A percentile compares a stretch with the other conserved stretches of the same genome.
Conservation (phyloP, 2,329 filamentous ascomycete species). For the Alternaria metachromatica region DNA sequence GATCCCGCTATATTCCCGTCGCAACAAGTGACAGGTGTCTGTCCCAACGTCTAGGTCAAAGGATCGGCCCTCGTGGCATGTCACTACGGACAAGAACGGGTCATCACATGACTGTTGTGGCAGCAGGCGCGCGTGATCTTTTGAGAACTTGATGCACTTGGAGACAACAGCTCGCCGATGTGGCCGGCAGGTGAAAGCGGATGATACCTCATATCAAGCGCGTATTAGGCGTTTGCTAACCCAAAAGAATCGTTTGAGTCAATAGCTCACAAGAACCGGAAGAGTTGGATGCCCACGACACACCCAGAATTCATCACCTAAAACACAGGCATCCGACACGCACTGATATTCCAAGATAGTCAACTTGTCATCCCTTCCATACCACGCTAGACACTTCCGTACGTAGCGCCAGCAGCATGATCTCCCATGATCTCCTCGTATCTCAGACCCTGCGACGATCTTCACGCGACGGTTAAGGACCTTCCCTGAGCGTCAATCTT, state of each 20-base stretch:
- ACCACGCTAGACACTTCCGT: not conserved
- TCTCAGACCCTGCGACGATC: constrained; percentile 16
- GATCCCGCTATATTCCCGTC: not conserved
- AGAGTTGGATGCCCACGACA: not conserved
- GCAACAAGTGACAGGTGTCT: not conserved
- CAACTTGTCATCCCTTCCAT: not conserved
- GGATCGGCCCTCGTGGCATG: not conserved
- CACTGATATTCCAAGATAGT: not conserved
- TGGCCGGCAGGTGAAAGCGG: not conserved
- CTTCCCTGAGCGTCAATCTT: constrained; percentile 14
- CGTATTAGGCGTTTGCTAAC: not conserved
- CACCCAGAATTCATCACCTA: not conserved
- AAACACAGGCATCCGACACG: not conserved
- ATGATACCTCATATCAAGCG: not conserved
- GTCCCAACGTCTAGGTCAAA: not conserved
- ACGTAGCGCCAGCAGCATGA: not conserved
- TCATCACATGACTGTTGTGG: not conserved
- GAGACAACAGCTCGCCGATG: not conserved
- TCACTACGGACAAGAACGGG: not conserved
- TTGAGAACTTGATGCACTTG: not conserved
- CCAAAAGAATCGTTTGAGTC: not conserved
- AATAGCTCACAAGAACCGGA: not conserved
- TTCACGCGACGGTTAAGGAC: not conserved
- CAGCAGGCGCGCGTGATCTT: not conserved
- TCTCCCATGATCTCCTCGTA: constrained; percentile 15